Evolutionary conservation across 2,329 filamentous ascomycete genomes (phyloP), one percentile per base, ranked within the genome.

Genomic region (Xylaria sp.): DNA sequence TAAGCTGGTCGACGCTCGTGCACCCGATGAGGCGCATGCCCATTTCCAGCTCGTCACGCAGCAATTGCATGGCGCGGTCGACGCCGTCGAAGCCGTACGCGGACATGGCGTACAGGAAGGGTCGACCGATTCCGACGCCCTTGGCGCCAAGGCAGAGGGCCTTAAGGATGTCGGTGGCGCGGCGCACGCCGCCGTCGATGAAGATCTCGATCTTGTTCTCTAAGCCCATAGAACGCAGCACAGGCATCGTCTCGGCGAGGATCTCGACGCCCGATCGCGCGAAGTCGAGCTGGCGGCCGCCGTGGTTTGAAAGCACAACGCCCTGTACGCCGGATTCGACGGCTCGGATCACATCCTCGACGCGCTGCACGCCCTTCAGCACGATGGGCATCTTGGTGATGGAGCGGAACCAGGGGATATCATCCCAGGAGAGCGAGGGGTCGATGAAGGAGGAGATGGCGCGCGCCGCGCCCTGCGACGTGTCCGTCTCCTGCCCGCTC

Each of bases 41-140:
- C 95, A 98, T 98, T 84, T 97, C 94, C 89, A 99, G 93, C 86
- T 99, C 96, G 77, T 98, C 96, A 83, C 93, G 94, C 74, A 97
- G 87, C 68, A 97, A 84, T 81, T 94, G 92, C 92, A 98, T 97
- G 39, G 96, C 96, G 41, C 93, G 88, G 78, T 97, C 93, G 23
- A 98, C 95, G 72, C 96, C 96, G 2, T 91, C 86, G 69, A 93
- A 83, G 1, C 96, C 96, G 77, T 98, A 98, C 10, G 94, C 90
- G 72, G 91, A 92, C 95, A 99, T 98, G 77, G 96, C 95, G 79
- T 94, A 99, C 69, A 99, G 82, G 85, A 99, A 98, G 28, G 96
- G 96, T 4, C 96, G 86, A 3, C 96, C 96, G 75, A 99, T 97
- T 50, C 96, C 96, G 0, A 98, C 94, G 46, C 94, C 96, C 77